phyloP scores from a whole-genome alignment of 1,284 basidiomycete genomes.

The Ceratobasidium papillatum region DNA sequence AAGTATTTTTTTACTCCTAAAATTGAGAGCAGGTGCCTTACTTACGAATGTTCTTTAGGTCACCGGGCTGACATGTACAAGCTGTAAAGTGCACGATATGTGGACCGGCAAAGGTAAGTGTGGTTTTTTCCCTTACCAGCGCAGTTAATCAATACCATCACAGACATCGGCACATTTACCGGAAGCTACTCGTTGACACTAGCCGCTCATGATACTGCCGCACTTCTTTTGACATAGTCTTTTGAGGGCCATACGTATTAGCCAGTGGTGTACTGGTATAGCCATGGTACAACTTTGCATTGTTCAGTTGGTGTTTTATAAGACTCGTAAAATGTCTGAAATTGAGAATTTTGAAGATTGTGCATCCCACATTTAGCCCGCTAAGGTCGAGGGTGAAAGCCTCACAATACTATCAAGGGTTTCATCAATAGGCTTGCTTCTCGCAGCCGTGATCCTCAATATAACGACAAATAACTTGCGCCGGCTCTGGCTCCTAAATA shows the following conservation, averaged over 20 bases:
- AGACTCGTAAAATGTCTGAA: too few relatives aligned
- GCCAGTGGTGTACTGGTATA: too few relatives aligned
- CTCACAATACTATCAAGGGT: conserved; percentile 12
- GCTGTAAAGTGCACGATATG: conserved; percentile 63
- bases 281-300: too few relatives aligned
- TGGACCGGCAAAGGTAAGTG: conserved; percentile 54
- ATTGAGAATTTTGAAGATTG: too few relatives aligned
- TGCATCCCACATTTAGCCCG: too few relatives aligned
- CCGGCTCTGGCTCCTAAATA: neutral
- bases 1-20: too few relatives aligned
- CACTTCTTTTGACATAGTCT: too few relatives aligned
- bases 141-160: neutral
- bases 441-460: conserved; percentile 27
- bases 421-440: conserved; percentile 36
- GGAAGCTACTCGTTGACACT: conserved; percentile 56
- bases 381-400: conserved; percentile 36
- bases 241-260: too few relatives aligned
- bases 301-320: too few relatives aligned
- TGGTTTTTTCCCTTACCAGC: neutral
- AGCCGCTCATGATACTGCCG: conserved; percentile 62
- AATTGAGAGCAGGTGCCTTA: too few relatives aligned
- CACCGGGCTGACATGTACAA: conserved; percentile 49
- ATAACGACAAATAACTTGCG: conserved; percentile 1
- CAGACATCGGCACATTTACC: conserved; percentile 57
- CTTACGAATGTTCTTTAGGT: too few relatives aligned